Conservation (phyloP, 768 basidiomycete genomes). For the Pilatotrama ljubarskyi region DNA sequence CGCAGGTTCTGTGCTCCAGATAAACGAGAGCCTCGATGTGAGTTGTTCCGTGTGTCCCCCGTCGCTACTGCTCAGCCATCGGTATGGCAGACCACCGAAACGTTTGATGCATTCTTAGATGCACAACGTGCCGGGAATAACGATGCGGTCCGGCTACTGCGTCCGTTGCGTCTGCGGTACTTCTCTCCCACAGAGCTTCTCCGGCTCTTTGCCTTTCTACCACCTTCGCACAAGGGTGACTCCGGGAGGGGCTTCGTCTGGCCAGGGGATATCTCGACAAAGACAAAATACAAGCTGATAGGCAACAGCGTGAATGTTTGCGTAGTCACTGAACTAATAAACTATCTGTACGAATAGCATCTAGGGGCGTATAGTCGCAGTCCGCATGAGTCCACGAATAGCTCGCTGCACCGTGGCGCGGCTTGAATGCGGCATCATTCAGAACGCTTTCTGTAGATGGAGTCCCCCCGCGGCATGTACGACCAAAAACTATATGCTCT, state of each 20-base stretch:
- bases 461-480: neutral
- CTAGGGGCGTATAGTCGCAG: neutral
- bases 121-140: constrained; percentile 42
- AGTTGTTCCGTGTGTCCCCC: constrained; percentile 10
- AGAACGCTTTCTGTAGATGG: neutral
- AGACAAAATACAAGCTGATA: constrained; percentile 73
- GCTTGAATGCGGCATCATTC: neutral
- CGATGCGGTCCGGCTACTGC: constrained; percentile 54
- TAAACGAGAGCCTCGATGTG: constrained; percentile 67
- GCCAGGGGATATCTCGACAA: constrained; percentile 60
- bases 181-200: constrained; percentile 75
- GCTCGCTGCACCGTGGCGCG: too few species aligned
- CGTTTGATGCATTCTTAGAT: constrained; percentile 56
- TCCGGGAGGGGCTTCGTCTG: constrained; percentile 48
- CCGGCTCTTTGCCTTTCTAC: constrained; percentile 62
- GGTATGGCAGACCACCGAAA: constrained; percentile 51
- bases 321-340: constrained; percentile 63
- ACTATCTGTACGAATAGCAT: constrained; percentile 48
- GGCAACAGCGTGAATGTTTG: constrained; percentile 84
- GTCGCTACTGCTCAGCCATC: neutral
- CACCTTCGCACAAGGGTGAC: constrained; percentile 16
- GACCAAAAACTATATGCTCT: neutral
- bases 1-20: constrained; percentile 75
- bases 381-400: too few species aligned
- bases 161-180: constrained; percentile 66